These are phyloP conservation scores for Hysterium pulicare DNA, from an alignment of 2,329 filamentous ascomycete genomes.

Conservation along the genomic window DNA sequence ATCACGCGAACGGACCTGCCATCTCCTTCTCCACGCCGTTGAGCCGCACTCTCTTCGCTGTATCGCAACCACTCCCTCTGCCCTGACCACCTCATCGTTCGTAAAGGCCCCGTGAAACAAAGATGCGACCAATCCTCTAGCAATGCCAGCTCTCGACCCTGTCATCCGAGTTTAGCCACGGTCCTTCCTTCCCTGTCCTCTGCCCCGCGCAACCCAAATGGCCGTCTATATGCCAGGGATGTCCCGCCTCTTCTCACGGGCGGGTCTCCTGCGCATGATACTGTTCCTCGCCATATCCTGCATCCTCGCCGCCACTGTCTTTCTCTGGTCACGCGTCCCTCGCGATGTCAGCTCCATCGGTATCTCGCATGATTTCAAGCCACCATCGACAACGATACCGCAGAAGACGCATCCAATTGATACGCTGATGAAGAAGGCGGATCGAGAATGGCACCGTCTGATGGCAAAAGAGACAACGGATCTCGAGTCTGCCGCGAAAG, in stretches of 20 bases:
- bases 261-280: slow-evolving; percentile 2
- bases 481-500: slow-evolving; percentile 37
- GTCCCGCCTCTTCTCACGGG: slow-evolving; percentile 2
- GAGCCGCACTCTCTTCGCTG: not conserved
- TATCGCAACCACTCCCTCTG: not conserved
- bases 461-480: slow-evolving; percentile 36
- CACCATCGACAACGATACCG: slow-evolving; percentile 1
- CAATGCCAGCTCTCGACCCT: no score
- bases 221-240: no score
- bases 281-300: slow-evolving; percentile 1
- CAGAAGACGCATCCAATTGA: slow-evolving; percentile 37
- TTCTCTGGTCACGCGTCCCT: slow-evolving; percentile 10
- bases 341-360: not conserved
- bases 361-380: slow-evolving; percentile 2
- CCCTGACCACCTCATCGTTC: not conserved
- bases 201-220: no score
- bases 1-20: no score
- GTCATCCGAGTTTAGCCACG: no score
- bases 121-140: no score
- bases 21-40: no score
- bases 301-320: slow-evolving; percentile 1
- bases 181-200: no score
- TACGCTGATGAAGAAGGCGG: slow-evolving; percentile 32
- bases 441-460: slow-evolving; percentile 26
- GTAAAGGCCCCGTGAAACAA: no score